Percentiles rank a stretch among this genome's conserved stretches.
These are phyloP conservation scores for Cladophialophora chaetospira DNA, from an alignment of 2,329 filamentous ascomycete species.

Conservation along the genomic window DNA sequence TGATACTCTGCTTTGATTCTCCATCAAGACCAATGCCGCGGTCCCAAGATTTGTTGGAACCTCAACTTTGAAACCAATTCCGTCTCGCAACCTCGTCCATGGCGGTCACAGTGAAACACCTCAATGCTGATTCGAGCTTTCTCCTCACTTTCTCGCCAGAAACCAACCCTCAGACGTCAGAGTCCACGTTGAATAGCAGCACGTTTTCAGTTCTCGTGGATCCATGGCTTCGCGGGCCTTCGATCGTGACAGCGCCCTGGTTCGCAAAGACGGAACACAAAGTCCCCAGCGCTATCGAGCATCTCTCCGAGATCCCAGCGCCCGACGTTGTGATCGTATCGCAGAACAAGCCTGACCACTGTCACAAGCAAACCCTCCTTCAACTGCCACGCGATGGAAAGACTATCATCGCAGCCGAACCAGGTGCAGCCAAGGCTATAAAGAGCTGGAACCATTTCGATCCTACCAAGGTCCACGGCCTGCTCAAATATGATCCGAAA, in stretches of 20 bases:
- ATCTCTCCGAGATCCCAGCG: slow-evolving; percentile 56
- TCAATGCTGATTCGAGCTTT: slow-evolving; percentile 40
- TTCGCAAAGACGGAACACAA: slow-evolving; percentile 64
- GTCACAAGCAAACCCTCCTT: slow-evolving; percentile 68
- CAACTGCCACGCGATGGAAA: slow-evolving; percentile 59
- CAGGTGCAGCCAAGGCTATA: slow-evolving; percentile 65
- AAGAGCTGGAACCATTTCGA: slow-evolving; percentile 70
- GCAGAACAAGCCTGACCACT: slow-evolving; percentile 68
- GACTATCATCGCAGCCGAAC: slow-evolving; percentile 67
- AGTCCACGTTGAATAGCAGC: slow-evolving; percentile 17
- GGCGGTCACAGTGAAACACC: slow-evolving; percentile 31
- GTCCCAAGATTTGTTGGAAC: neutral
- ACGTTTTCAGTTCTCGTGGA: slow-evolving; percentile 69
- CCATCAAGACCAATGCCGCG: too few relatives aligned
- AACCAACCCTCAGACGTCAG: slow-evolving; percentile 11
- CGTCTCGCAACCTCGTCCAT: slow-evolving; percentile 6
- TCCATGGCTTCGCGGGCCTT: slow-evolving; percentile 67
- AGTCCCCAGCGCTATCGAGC: slow-evolving; percentile 58
- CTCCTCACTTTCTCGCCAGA: slow-evolving; percentile 37
- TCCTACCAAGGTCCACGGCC: slow-evolving; percentile 45
- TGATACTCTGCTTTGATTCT: too few relatives aligned
- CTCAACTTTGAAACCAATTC: neutral
- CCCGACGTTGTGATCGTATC: slow-evolving; percentile 62
- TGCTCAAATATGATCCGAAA: slow-evolving; percentile 47
- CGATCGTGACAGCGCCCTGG: slow-evolving; percentile 61